Evolutionary conservation across 208 protist genomes (phyloP).

Genomic region (Crithidia bombi): DNA sequence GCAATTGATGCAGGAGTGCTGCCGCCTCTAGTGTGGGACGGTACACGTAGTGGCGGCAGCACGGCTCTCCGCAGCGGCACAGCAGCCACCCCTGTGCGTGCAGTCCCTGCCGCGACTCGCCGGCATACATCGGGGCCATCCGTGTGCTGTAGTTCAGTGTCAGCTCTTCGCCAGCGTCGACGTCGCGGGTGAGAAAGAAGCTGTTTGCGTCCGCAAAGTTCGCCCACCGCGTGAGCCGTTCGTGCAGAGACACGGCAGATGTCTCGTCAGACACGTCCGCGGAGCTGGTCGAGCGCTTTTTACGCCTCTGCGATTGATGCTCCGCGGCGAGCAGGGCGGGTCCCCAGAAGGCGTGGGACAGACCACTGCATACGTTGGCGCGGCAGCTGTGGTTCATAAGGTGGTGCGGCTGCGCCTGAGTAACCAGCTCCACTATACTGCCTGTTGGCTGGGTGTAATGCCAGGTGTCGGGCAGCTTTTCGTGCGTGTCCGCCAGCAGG

Average conservation of each 20-base stretch:
- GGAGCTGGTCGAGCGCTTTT: too few relatives aligned
- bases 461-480: conserved; percentile 68
- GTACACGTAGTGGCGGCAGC: conserved; percentile 71
- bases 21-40: conserved; percentile 20
- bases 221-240: conserved; percentile 45
- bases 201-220: conserved; percentile 77
- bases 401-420: conserved; percentile 69
- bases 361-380: conserved; percentile 65
- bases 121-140: conserved; percentile 53
- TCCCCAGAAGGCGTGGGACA: conserved; percentile 68
- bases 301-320: background rate
- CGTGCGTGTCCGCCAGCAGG: conserved; percentile 66
- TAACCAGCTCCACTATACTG: conserved; percentile 61
- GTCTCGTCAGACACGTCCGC: background rate
- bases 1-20: conserved; percentile 15
- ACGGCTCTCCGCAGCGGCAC: conserved; percentile 54
- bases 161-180: conserved; percentile 68
- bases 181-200: conserved; percentile 69
- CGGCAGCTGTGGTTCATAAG: conserved; percentile 82
- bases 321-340: conserved; percentile 31
- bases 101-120: conserved; percentile 24
- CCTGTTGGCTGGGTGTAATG: conserved; percentile 82
- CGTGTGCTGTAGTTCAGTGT: conserved; percentile 74
- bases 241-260: background rate
- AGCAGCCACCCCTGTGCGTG: conserved; percentile 40